Percentiles rank a stretch among this genome's conserved stretches.
Conservation (phyloP, 345 rosid genomes). For the Lepidium sativum region DNA sequence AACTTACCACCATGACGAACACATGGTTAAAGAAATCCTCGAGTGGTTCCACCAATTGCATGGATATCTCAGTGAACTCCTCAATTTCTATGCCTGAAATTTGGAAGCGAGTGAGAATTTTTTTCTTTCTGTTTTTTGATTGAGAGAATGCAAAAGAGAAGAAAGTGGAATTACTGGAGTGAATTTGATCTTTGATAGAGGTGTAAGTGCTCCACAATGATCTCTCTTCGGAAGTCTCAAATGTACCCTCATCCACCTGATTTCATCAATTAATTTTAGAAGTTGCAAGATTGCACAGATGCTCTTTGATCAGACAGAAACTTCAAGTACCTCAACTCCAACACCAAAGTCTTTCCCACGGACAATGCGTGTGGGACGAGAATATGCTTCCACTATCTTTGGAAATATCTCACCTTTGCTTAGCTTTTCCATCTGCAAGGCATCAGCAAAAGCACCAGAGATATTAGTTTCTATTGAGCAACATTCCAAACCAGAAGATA, state of each 20-base stretch:
- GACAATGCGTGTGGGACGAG: conserved; percentile 89
- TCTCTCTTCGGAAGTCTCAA: conserved; percentile 73
- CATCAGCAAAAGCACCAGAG: background rate
- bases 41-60: conserved; percentile 55
- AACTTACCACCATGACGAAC: conserved; percentile 97
- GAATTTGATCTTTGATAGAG: conserved; percentile 48
- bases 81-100: conserved; percentile 60
- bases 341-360: conserved; percentile 75
- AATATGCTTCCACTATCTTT: conserved; percentile 80
- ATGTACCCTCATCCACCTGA: conserved; percentile 75
- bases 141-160: background rate
- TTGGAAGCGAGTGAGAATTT: background rate
- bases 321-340: conserved; percentile 46
- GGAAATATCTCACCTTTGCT: conserved; percentile 55
- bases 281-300: conserved; percentile 3
- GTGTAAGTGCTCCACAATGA: conserved; percentile 54
- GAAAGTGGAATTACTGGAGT: conserved; percentile 40
- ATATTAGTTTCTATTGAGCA: background rate
- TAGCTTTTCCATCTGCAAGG: conserved; percentile 64
- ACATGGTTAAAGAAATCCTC: conserved; percentile 87
- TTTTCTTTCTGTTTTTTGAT: background rate
- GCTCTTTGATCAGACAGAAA: background rate
- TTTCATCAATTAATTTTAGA: conserved; percentile 13
- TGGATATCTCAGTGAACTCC: conserved; percentile 65
- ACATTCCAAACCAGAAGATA: background rate